Percentiles rank a stretch among this genome's conserved stretches.
Evolutionary conservation across 1,139 yeast species (phyloP).

Genomic region (Blastobotrys buckinghamii): DNA sequence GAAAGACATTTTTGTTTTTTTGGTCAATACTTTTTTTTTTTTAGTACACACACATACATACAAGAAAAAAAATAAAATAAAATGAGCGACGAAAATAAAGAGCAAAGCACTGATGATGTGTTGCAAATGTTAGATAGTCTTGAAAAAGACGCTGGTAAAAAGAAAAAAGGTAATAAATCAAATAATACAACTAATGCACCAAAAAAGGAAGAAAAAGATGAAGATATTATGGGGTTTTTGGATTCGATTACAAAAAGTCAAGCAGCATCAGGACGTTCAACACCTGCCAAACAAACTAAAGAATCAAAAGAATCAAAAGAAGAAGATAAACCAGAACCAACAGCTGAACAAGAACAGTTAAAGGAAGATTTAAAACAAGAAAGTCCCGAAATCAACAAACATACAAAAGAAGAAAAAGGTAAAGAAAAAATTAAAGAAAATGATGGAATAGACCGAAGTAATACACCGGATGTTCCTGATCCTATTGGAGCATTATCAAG

Average conservation of each 20-base stretch:
- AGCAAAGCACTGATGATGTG: constrained; percentile 54
- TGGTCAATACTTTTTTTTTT: no score
- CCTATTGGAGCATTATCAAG: constrained; percentile 17
- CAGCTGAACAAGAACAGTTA: neutral
- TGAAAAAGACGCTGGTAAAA: constrained; percentile 38
- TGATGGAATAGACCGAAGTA: neutral
- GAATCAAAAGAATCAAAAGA: neutral
- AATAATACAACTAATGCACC: constrained; percentile 30
- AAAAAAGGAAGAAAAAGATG: constrained; percentile 61
- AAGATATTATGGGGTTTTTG: constrained; percentile 78
- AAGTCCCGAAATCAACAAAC: neutral
- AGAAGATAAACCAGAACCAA: neutral
- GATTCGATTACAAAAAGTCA: constrained; percentile 53
- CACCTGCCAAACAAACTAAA: constrained; percentile 16
- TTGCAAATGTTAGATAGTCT: constrained; percentile 83
- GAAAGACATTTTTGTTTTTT: no score
- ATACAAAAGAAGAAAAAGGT: neutral
- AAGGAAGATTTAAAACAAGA: neutral
- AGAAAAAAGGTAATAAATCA: constrained; percentile 17
- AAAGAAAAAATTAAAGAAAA: neutral
- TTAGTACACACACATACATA: no score
- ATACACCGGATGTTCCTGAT: constrained; percentile 10
- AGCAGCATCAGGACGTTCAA: constrained; percentile 22
- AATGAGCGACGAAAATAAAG: neutral
- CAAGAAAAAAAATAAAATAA: no score